phyloP scores from a whole-genome alignment of 805 yeast species.

The Saturnispora serradocipensis region DNA sequence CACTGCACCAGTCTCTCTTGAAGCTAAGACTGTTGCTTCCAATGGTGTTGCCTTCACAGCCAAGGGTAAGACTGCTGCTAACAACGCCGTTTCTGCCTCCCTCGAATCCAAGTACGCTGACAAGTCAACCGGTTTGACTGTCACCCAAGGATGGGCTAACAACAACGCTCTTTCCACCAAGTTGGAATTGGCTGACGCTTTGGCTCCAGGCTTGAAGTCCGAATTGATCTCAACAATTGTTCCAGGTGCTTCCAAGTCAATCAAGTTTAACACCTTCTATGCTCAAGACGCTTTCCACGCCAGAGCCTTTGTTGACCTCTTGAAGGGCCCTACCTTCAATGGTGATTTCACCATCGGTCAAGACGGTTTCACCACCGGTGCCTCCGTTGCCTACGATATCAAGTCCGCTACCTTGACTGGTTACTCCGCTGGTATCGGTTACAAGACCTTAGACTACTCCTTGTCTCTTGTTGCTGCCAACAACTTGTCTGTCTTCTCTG shows the following conservation, averaged over 20 bases:
- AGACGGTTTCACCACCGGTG: slow-evolving; percentile 95
- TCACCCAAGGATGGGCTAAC: slow-evolving; percentile 98
- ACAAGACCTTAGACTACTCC: slow-evolving; percentile 80
- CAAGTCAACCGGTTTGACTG: slow-evolving; percentile 82
- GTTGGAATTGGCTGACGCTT: slow-evolving; percentile 82
- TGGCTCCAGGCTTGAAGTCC: slow-evolving; percentile 92
- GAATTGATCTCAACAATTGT: slow-evolving; percentile 81
- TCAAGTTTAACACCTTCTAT: slow-evolving; percentile 84
- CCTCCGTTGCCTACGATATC: slow-evolving; percentile 94
- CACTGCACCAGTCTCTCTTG: slow-evolving; percentile 76
- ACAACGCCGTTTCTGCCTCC: slow-evolving; percentile 76
- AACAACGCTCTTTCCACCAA: slow-evolving; percentile 87
- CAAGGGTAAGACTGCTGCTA: slow-evolving; percentile 64
- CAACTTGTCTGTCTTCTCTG: slow-evolving; percentile 83
- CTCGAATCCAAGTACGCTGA: slow-evolving; percentile 89
- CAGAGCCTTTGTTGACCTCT: slow-evolving; percentile 87
- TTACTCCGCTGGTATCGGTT: slow-evolving; percentile 90
- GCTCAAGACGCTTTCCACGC: slow-evolving; percentile 89
- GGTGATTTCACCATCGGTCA: slow-evolving; percentile 94
- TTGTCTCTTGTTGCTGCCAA: slow-evolving; percentile 76
- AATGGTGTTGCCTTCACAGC: slow-evolving; percentile 93
- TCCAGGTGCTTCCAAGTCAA: slow-evolving; percentile 80
- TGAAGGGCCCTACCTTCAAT: slow-evolving; percentile 91
- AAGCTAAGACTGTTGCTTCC: slow-evolving; percentile 88
- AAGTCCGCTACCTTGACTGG: slow-evolving; percentile 85